These are phyloP conservation scores for Talaromyces adpressus DNA, from an alignment of 495 filamentous ascomycete genomes.

Conservation along the genomic window DNA sequence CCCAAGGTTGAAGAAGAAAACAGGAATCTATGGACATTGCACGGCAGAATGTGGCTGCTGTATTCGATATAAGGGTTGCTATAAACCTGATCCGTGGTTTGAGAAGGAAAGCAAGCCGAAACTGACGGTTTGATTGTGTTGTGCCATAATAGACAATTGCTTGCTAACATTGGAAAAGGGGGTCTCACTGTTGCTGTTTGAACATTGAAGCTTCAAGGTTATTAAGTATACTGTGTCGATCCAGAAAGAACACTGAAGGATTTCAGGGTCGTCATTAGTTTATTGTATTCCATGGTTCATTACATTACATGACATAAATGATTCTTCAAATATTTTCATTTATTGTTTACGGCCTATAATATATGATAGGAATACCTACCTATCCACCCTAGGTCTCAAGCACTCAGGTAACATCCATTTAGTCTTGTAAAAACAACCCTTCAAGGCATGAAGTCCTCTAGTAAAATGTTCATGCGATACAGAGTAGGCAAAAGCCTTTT, in stretches of 20 bases:
- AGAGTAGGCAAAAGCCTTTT: not conserved
- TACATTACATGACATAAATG: no score
- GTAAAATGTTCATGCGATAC: no score
- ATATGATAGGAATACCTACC: not conserved
- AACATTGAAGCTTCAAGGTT: not conserved
- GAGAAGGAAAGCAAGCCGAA: not conserved
- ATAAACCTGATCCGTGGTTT: not conserved
- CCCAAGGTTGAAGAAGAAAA: not conserved
- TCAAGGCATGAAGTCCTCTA: not conserved
- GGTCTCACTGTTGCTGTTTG: not conserved
- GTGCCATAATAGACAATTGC: not conserved
- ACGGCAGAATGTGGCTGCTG: not conserved
- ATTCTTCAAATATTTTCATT: not conserved
- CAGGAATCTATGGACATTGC: not conserved
- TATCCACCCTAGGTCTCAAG: not conserved
- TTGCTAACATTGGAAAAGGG: not conserved
- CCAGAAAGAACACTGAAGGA: no score
- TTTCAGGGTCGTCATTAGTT: no score
- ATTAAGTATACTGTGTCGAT: no score
- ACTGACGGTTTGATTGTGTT: not conserved
- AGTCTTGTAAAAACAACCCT: not conserved
- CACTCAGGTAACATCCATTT: not conserved
- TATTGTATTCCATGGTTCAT: no score
- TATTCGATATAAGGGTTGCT: not conserved
- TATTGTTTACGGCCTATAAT: not conserved